These are phyloP conservation scores for Camelina laxa DNA, from an alignment of 345 rosid genomes.

Conservation along the genomic window DNA sequence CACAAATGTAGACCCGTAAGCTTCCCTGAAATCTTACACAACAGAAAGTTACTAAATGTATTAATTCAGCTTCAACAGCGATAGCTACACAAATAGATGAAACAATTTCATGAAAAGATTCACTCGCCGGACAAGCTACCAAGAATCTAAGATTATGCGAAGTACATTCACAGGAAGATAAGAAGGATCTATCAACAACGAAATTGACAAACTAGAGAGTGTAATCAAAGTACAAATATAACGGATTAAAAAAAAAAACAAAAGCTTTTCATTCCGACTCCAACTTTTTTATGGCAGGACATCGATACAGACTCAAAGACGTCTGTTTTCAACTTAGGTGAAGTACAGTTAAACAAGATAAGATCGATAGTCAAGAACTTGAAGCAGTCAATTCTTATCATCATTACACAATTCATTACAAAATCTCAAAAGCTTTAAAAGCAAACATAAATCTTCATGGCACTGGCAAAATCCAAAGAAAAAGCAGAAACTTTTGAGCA, in stretches of 20 bases:
- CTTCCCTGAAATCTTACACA: slow-evolving; percentile 64
- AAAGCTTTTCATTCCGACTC: no score
- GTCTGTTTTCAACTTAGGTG: background rate
- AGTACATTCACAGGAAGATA: no score
- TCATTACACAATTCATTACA: background rate
- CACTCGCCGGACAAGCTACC: background rate
- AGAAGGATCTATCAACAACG: no score
- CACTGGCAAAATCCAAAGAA: background rate
- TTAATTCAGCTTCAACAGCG: background rate
- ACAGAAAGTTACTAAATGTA: slow-evolving; percentile 22
- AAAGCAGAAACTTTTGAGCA: background rate
- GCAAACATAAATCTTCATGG: background rate
- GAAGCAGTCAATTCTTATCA: background rate
- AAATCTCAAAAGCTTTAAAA: slow-evolving; percentile 7
- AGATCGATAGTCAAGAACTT: background rate
- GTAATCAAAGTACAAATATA: no score
- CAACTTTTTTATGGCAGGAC: no score
- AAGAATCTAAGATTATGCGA: no score
- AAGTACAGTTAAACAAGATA: background rate
- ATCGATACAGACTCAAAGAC: no score
- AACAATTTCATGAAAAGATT: background rate
- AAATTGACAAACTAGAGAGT: no score
- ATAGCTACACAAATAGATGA: background rate
- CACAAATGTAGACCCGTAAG: slow-evolving; percentile 75
- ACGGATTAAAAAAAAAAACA: no score